Conservation (phyloP, 305 asterid genomes). For the Nicotiana rustica region DNA sequence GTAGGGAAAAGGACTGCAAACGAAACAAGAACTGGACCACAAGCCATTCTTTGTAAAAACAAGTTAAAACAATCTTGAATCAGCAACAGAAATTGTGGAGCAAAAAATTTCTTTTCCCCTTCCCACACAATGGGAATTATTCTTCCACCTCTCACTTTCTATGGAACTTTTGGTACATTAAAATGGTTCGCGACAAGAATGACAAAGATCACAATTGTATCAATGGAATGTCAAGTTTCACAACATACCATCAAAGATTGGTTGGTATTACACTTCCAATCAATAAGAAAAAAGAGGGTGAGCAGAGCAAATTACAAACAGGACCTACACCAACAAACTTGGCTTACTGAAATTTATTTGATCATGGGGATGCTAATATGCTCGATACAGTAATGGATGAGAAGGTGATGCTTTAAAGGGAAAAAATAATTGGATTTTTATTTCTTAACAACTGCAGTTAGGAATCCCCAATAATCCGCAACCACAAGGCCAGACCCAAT, state of each 20-base stretch:
- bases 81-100: background rate
- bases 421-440: slow-evolving; percentile 27
- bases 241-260: background rate
- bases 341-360: slow-evolving; percentile 18
- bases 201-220: background rate
- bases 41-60: background rate
- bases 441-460: slow-evolving; percentile 31
- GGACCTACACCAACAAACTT: slow-evolving; percentile 16
- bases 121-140: background rate
- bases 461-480: slow-evolving; percentile 35
- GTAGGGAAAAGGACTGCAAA: background rate
- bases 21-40: background rate
- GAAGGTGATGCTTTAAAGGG: background rate
- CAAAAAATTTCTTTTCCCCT: background rate
- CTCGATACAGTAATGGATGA: slow-evolving; percentile 21
- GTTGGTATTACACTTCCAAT: background rate
- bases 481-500: slow-evolving; percentile 28
- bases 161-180: background rate
- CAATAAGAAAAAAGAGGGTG: slow-evolving; percentile 9
- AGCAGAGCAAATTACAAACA: background rate
- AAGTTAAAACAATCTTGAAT: background rate
- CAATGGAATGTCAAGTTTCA: slow-evolving; percentile 32
- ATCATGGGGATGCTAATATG: slow-evolving; percentile 18
- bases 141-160: background rate
- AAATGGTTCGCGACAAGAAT: background rate